Evolutionary conservation across 2,329 filamentous ascomycete genomes (phyloP).

Genomic region (Pseudocercospora ulei): DNA sequence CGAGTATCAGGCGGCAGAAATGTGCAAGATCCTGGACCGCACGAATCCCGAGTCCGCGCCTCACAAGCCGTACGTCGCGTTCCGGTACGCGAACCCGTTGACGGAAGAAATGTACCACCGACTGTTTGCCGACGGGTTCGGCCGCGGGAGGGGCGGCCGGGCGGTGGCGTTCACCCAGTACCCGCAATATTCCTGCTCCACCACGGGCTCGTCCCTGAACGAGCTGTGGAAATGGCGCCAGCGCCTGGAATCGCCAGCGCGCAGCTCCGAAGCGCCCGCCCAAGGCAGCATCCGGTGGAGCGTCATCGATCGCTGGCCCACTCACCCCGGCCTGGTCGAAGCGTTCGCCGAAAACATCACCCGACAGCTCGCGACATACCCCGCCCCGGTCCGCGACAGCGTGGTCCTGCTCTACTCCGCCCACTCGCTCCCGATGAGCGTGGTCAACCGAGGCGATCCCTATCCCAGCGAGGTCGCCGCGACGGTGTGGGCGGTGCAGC

Average conservation of each 20-base stretch:
- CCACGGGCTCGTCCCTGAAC: slow-evolving; percentile 89
- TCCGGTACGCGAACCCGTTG: slow-evolving; percentile 85
- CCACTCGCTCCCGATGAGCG: slow-evolving; percentile 91
- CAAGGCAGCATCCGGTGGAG: slow-evolving; percentile 80
- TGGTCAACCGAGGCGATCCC: slow-evolving; percentile 90
- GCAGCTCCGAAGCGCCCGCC: slow-evolving; percentile 42
- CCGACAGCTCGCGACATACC: slow-evolving; percentile 71
- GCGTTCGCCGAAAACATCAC: slow-evolving; percentile 91
- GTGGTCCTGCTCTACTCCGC: slow-evolving; percentile 83
- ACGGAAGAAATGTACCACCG: slow-evolving; percentile 88
- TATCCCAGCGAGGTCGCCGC: slow-evolving; percentile 94
- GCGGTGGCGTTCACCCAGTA: slow-evolving; percentile 98
- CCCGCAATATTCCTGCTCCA: slow-evolving; percentile 95
- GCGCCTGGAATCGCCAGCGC: slow-evolving; percentile 53
- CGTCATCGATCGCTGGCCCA: slow-evolving; percentile 95
- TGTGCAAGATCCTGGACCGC: slow-evolving; percentile 93
- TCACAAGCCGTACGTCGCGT: slow-evolving; percentile 94
- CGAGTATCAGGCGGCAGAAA: slow-evolving; percentile 82
- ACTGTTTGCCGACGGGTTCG: slow-evolving; percentile 80
- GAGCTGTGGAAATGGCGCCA: slow-evolving; percentile 97
- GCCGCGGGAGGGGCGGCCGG: slow-evolving; percentile 75
- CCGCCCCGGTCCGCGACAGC: slow-evolving; percentile 64
- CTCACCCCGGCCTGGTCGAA: slow-evolving; percentile 79
- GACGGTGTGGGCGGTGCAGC: slow-evolving; percentile 94
- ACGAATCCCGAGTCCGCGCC: slow-evolving; percentile 88